These are phyloP conservation scores for Globisporangium polare DNA, from an alignment of 352 stramenopile genomes.

Conservation along the genomic window DNA sequence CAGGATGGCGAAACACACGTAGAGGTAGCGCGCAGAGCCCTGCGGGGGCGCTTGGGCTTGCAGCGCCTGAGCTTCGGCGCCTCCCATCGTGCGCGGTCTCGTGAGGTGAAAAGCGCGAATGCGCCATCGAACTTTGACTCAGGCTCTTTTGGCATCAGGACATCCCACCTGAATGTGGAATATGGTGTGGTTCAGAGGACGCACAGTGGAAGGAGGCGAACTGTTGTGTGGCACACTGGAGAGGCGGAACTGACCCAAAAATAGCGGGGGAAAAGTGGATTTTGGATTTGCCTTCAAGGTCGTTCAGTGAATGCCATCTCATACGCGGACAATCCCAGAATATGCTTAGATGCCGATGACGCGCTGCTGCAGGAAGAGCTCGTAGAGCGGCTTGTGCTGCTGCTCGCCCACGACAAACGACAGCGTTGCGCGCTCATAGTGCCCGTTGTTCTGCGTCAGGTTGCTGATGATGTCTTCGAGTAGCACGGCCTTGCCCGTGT, in stretches of 20 bases:
- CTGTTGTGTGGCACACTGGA: not conserved
- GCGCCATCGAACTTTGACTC: not conserved
- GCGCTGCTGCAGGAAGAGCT: slow-evolving; percentile 54
- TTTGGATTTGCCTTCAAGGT: no score
- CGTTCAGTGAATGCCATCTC: no score
- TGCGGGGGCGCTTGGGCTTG: not conserved
- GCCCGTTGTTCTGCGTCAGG: slow-evolving; percentile 45
- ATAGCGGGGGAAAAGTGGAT: no score
- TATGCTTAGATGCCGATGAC: slow-evolving; percentile 23
- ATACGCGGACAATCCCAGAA: not conserved
- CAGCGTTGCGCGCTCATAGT: slow-evolving; percentile 75
- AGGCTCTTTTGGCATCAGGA: not conserved
- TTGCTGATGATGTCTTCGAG: slow-evolving; percentile 87
- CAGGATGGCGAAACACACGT: slow-evolving; percentile 52
- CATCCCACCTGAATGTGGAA: not conserved
- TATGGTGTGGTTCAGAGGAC: not conserved
- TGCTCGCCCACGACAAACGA: slow-evolving; percentile 75
- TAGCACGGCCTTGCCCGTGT: slow-evolving; percentile 76
- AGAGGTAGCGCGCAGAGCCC: slow-evolving; percentile 25
- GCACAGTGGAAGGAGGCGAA: not conserved
- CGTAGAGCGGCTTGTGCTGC: slow-evolving; percentile 73
- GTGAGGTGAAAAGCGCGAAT: not conserved
- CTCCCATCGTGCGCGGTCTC: not conserved
- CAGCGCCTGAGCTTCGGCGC: not conserved
- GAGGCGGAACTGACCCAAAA: not conserved